Evolutionary conservation across 2,329 filamentous ascomycete genomes (phyloP).

Genomic region (Aspergillus bombycis): DNA sequence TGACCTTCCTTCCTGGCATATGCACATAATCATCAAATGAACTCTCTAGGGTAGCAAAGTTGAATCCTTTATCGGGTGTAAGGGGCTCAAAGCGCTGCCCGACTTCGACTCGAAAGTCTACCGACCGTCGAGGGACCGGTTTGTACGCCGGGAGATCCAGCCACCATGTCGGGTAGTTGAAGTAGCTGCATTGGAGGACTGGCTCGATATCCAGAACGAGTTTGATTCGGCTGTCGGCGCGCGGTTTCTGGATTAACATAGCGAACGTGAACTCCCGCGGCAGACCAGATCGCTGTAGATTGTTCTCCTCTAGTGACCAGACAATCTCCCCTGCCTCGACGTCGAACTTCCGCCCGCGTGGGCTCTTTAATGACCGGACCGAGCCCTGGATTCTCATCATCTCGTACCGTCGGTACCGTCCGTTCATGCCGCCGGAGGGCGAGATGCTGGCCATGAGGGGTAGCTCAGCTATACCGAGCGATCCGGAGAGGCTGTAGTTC

Average conservation of each 20-base stretch:
- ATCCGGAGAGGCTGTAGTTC: conserved; percentile 52
- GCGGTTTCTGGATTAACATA: conserved; percentile 51
- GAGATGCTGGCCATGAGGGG: conserved; percentile 48
- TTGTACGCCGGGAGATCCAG: conserved; percentile 42
- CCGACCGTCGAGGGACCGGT: conserved; percentile 38
- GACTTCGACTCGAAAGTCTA: conserved; percentile 47
- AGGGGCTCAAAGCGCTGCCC: conserved; percentile 49
- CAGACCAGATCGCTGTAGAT: conserved; percentile 51
- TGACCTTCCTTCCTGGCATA: conserved; percentile 49
- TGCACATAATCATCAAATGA: conserved; percentile 50
- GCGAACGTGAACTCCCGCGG: conserved; percentile 57
- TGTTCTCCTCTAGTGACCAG: conserved; percentile 56
- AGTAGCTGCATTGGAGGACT: conserved; percentile 44
- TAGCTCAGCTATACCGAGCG: conserved; percentile 50
- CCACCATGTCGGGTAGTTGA: conserved; percentile 47
- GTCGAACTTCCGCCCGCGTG: conserved; percentile 39
- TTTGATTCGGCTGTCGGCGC: conserved; percentile 40
- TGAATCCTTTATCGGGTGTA: conserved; percentile 43
- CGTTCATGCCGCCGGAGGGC: conserved; percentile 45
- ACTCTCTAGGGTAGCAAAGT: conserved; percentile 48
- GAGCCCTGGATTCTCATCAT: conserved; percentile 57
- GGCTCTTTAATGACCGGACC: conserved; percentile 43
- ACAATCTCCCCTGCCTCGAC: conserved; percentile 51
- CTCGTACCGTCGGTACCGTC: conserved; percentile 50
- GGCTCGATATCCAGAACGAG: conserved; percentile 50